Base-by-base conservation (phyloP, 805 yeast genomes). In the Starmerella kuoi region DNA sequence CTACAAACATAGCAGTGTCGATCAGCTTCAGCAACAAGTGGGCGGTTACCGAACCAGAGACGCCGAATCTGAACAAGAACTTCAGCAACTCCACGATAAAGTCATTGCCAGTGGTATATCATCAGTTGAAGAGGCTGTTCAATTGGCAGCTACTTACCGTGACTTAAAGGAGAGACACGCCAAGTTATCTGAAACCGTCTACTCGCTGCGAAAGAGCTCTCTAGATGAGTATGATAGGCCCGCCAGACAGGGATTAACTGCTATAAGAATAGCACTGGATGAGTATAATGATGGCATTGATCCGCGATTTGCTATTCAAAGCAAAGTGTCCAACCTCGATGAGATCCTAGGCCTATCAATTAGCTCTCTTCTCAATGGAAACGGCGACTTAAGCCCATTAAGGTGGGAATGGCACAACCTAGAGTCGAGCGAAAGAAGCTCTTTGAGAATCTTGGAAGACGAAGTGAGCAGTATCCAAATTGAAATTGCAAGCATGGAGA, bases 401-500 rank as follows among this genome's bases (percentile, higher is more conserved):
- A 28, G 27, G 25, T 31, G 41, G 23, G 6, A 26, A 17, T 27
- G 45, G 36, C 20, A 18, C 28, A 23, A 25, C 36, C 19, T 34
- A 21, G 21, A 18, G 20, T 25, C 15, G n/a, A 1, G 18, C 15
- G 38, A 41, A 15, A 33, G 21, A 11, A 8, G 14, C 2, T 8
- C 23, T n/a, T 25, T 38, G 5, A 31, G 20, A 7, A 15, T 26
- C 31, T 18, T 41, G 7, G 45, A 41, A 5, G 30, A 22, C 14
- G 41, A 36, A 7, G 19, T 22, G 2, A 6, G 18, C 18, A n/a
- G n/a, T 5, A 12, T 38, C 17, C 25, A 26, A 5, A 11, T 38
- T 2, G 33, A 31, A 12, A 30, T 37, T 27, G 18, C 24, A 9
- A 37, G 40, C 35, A 26, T 37, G 12, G 40, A 37, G 31, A 18